A percentile compares a stretch with the other conserved stretches of the same genome.
Evolutionary conservation across 805 yeast species (phyloP).

Genomic region (Kodamaea kaohsiungensis): DNA sequence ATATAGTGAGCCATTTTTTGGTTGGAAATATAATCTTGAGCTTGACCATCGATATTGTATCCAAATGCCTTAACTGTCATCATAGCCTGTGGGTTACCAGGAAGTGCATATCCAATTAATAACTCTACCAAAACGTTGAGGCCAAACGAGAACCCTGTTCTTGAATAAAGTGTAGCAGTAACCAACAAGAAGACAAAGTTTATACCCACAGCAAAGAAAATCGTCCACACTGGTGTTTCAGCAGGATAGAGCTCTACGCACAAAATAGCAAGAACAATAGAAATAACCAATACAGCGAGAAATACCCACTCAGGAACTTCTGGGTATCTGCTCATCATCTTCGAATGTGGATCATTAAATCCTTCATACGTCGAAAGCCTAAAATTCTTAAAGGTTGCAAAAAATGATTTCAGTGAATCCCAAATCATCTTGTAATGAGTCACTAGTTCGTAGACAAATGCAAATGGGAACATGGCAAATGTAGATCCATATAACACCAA

Average conservation of each 20-base stretch:
- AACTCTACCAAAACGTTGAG: constrained; percentile 39
- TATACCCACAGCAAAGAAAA: constrained; percentile 34
- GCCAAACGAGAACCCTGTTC: constrained; percentile 34
- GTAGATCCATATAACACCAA: constrained; percentile 24
- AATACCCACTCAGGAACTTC: constrained; percentile 39
- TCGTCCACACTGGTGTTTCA: constrained; percentile 38
- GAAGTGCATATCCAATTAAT: constrained; percentile 38
- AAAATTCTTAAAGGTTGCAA: constrained; percentile 17
- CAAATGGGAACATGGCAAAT: constrained; percentile 27
- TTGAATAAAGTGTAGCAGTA: constrained; percentile 26
- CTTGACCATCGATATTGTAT: constrained; percentile 57
- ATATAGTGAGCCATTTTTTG: constrained; percentile 67
- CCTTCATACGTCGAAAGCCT: constrained; percentile 30
- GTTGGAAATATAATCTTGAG: constrained; percentile 53
- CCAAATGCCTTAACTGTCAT: constrained; percentile 60
- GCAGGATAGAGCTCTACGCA: constrained; percentile 33
- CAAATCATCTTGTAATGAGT: constrained; percentile 16
- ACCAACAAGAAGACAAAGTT: constrained; percentile 36
- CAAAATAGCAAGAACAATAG: constrained; percentile 34
- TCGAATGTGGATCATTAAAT: constrained; percentile 32
- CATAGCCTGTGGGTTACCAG: constrained; percentile 38
- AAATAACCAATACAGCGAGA: constrained; percentile 24
- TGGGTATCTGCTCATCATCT: constrained; percentile 33
- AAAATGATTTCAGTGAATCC: constrained; percentile 15
- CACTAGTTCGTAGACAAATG: constrained; percentile 20